Base-by-base conservation (phyloP, 768 basidiomycete genomes). In the Lentinula sp. region DNA sequence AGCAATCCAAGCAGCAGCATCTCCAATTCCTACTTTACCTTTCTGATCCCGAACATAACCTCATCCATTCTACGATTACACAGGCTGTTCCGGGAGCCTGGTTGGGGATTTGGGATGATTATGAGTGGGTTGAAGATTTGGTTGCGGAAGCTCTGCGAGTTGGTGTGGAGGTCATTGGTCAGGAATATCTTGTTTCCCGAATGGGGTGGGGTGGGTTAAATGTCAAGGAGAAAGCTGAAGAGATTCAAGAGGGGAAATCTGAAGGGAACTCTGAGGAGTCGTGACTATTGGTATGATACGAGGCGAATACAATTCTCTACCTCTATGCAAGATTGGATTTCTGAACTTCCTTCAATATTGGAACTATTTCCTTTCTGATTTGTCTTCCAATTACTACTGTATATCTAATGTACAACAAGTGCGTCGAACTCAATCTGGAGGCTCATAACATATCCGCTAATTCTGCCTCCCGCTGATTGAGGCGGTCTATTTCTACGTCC, bases 91-190 rank as follows among this genome's bases (percentile, higher is more conserved):
- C 96, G 0, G 78, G 76, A n/a, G 76, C 81, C 54, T 99, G 97
- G 97, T 71, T 98, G 59, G 85, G 86, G 4, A 76, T 94, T 48
- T 96, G 94, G 87, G 95, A 97, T 68, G 81, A 87, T 64, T 90
- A 93, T 70, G 88, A 91, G 48, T 96, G 97, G 97, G 95, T 98
- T 11, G 97, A 99, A 73, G 95, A 99, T 69, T 72, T 90, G 42
- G 83, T 98, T 63, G 95, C 95, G 4, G 96, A 98, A 67, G 83
- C 85, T 0, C 74, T 99, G 61, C 78, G 92, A 60, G 78, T 93
- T 13, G 91, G 89, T 7, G 85, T 96, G 32, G 95, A 98, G 75
- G 84, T 95, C 16, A 76, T 98, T 62, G 94, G 94, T 2, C 95
- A 98, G 73, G 93, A 96, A 68, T 95, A 95, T 68, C 78, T 95